These are phyloP conservation scores for Aspergillus uvarum DNA, from an alignment of 2,329 filamentous ascomycete species.

Conservation along the genomic window DNA sequence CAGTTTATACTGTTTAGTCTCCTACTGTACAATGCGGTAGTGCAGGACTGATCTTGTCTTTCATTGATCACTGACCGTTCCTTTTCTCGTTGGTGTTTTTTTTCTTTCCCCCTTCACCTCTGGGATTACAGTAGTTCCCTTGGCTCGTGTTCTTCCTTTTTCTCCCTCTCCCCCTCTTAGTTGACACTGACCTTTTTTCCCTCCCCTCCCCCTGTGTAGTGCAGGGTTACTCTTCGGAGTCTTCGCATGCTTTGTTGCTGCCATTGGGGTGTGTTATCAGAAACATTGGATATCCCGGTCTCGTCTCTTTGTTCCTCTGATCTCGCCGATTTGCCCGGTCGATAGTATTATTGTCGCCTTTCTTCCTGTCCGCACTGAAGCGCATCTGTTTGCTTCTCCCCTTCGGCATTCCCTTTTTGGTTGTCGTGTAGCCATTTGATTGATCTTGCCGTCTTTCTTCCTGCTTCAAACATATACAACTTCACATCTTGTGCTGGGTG, in stretches of 20 bases:
- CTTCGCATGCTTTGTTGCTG: not conserved
- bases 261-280: conserved; percentile 8
- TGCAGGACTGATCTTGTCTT: not conserved
- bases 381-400: conserved; percentile 14
- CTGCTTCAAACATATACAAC: not conserved
- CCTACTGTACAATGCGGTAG: not conserved
- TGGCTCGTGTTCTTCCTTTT: not conserved
- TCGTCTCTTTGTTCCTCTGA: conserved; percentile 10
- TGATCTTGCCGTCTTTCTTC: not conserved
- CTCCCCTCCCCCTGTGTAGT: not conserved
- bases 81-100: not conserved
- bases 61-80: not conserved
- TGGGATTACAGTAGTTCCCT: not conserved
- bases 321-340: conserved; percentile 4
- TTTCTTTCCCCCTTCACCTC: not conserved
- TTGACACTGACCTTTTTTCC: not conserved
- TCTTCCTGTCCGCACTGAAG: conserved; percentile 9
- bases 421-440: conserved; percentile 10
- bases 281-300: conserved; percentile 6
- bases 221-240: conserved; percentile 2
- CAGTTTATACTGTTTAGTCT: not conserved
- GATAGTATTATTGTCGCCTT: not conserved
- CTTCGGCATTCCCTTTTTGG: not conserved
- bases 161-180: not conserved
- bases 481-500: not conserved